These are phyloP conservation scores for Chimonanthus salicifolius DNA, from an alignment of 164 flowering plant species.

Conservation along the genomic window DNA sequence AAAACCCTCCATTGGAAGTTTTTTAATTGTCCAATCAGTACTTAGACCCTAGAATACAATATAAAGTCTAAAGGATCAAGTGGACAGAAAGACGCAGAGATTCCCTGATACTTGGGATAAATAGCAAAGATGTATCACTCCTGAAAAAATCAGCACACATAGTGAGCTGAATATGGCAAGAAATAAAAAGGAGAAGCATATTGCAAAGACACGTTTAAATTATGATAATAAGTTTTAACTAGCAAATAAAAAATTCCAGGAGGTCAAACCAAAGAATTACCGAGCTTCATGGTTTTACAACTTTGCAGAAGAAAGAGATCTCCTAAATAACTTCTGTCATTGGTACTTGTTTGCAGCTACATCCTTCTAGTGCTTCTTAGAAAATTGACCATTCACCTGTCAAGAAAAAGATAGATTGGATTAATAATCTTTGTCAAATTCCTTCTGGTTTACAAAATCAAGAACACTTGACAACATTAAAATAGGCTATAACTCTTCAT, in stretches of 20 bases:
- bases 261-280: background rate
- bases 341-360: background rate
- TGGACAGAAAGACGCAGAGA: background rate
- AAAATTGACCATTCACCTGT: background rate
- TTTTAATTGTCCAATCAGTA: background rate
- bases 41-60: background rate
- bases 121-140: background rate
- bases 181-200: background rate
- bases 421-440: background rate
- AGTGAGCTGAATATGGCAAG: background rate
- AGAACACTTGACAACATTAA: background rate
- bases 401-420: background rate
- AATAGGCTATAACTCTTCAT: background rate
- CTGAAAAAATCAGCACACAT: background rate
- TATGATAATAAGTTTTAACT: background rate
- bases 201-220: background rate
- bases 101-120: background rate
- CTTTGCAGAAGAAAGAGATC: background rate
- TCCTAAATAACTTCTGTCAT: background rate
- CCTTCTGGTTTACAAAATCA: background rate
- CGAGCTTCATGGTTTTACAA: background rate
- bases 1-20: background rate
- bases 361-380: background rate
- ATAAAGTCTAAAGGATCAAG: background rate
- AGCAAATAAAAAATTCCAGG: background rate